A percentile compares a stretch with the other conserved stretches of the same genome.
phyloP scores from a whole-genome alignment of 2,329 filamentous ascomycete genomes.

The Aureobasidium sp. region DNA sequence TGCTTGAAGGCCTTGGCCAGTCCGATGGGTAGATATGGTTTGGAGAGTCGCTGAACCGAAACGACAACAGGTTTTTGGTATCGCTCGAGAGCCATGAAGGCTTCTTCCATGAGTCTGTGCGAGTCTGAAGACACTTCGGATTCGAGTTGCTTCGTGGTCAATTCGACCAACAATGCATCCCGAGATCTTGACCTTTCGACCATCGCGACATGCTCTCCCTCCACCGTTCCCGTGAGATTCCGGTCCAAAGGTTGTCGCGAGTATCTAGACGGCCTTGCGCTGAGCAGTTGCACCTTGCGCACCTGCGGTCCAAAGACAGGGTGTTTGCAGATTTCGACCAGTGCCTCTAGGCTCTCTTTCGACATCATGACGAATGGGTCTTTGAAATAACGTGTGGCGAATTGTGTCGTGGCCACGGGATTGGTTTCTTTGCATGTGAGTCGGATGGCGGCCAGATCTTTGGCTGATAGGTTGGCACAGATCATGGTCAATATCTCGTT shows the following conservation, averaged over 20 bases:
- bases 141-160: not conserved
- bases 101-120: not conserved
- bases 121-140: not conserved
- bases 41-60: not conserved
- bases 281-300: not conserved
- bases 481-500: not conserved
- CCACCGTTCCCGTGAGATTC: accelerated
- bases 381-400: not conserved
- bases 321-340: not conserved
- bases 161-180: not conserved
- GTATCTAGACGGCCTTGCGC: not conserved
- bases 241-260: too few species aligned
- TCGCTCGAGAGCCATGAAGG: not conserved
- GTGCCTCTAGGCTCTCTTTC: not conserved
- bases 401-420: not conserved
- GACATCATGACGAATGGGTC: not conserved
- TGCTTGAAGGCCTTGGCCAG: not conserved
- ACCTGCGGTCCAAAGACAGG: not conserved
- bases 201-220: not conserved
- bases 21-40: not conserved
- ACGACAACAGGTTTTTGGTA: not conserved
- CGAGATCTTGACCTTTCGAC: not conserved
- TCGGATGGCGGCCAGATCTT: not conserved
- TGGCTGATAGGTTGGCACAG: not conserved
- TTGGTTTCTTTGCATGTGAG: not conserved